Percentiles rank a stretch among this genome's conserved stretches.
Conservation (phyloP, 371 early-diverging fungal genomes). For the Vairimorpha ceranae region DNA sequence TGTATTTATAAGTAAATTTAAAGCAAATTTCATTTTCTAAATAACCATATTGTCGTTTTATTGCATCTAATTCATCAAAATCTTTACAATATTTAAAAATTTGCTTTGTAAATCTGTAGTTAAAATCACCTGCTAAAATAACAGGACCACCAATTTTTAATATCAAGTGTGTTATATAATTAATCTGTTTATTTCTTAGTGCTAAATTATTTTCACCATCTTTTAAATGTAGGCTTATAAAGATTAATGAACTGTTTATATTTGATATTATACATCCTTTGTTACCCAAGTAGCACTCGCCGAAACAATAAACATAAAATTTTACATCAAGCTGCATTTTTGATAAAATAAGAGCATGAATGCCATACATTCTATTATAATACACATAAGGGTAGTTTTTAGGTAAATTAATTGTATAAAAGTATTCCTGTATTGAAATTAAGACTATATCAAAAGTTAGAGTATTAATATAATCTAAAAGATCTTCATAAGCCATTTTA, state of each 20-base stretch:
- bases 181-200: not conserved
- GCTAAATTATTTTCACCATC: not conserved
- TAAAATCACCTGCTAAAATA: conserved; percentile 6
- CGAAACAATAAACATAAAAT: not conserved
- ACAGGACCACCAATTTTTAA: not conserved
- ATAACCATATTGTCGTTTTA: not conserved
- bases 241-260: conserved; percentile 1
- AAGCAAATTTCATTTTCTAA: not conserved
- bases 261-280: not conserved
- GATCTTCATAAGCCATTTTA: not conserved
- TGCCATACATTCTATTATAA: not conserved
- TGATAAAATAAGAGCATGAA: not conserved
- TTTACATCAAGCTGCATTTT: not conserved
- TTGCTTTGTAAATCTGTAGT: not conserved
- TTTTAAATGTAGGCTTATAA: not conserved
- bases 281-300: not conserved
- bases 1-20: conserved; percentile 14
- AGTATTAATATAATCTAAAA: not conserved
- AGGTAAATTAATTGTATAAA: not conserved
- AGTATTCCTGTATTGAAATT: conserved; percentile 9
- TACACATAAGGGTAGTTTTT: not conserved
- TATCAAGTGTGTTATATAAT: not conserved
- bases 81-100: not conserved
- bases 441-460: not conserved
- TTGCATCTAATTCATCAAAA: not conserved